These are phyloP conservation scores for Angomonas desouzai DNA, from an alignment of 208 protist genomes.

Conservation along the genomic window DNA sequence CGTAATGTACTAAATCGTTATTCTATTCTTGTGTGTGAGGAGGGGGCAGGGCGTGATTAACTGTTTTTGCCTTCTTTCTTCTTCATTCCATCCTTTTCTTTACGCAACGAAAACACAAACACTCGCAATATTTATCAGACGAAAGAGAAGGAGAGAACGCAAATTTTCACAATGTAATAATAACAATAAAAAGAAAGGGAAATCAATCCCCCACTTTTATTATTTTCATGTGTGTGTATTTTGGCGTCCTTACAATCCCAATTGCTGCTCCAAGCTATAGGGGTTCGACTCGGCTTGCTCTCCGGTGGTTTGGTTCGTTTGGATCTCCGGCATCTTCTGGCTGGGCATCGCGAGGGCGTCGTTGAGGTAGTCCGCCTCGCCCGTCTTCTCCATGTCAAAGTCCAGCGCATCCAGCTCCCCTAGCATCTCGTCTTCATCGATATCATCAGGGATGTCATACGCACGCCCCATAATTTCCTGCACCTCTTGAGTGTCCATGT, in stretches of 20 bases:
- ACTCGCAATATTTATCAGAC: constrained; percentile 5
- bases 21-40: too few species aligned
- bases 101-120: constrained; percentile 3
- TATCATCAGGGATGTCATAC: constrained; percentile 89
- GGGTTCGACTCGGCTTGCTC: constrained; percentile 58
- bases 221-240: constrained; percentile 10
- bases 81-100: not conserved
- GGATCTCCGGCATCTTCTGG: constrained; percentile 50
- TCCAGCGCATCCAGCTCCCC: constrained; percentile 87
- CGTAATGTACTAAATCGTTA: too few species aligned
- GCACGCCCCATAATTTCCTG: constrained; percentile 90
- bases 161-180: constrained; percentile 14
- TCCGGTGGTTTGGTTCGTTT: constrained; percentile 25
- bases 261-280: constrained; percentile 81
- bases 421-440: constrained; percentile 91
- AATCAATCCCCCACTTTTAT: constrained; percentile 12
- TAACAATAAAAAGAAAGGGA: too few species aligned
- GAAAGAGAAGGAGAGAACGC: constrained; percentile 19
- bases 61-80: not conserved
- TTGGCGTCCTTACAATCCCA: constrained; percentile 71
- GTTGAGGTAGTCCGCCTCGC: constrained; percentile 76
- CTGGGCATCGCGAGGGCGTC: constrained; percentile 75
- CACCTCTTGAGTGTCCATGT: constrained; percentile 90
- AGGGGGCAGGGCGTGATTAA: too few species aligned
- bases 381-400: constrained; percentile 75